A percentile compares a stretch with the other conserved stretches of the same genome.
Conservation (phyloP, 2,329 filamentous ascomycete species). For the Magnaporthiopsis incrustans region DNA sequence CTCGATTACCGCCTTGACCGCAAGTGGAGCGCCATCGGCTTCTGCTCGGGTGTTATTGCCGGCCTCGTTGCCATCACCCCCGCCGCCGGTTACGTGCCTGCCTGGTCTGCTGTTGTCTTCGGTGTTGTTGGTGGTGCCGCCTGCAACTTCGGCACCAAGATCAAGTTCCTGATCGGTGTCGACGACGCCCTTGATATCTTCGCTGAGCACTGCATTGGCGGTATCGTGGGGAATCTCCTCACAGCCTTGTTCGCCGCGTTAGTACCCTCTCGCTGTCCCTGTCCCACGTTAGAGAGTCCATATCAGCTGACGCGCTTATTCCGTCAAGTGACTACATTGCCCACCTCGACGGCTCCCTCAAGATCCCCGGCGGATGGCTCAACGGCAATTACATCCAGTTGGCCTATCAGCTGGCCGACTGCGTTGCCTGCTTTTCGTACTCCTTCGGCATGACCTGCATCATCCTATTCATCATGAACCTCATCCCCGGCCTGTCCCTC, state of each 20-base stretch:
- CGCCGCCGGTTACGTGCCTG: constrained; percentile 67
- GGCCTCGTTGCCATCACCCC: constrained; percentile 85
- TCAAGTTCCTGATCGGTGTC: constrained; percentile 65
- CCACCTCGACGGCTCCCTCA: constrained; percentile 58
- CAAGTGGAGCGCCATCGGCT: constrained; percentile 90
- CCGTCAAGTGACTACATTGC: constrained; percentile 56
- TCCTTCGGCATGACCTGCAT: constrained; percentile 60
- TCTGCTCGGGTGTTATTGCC: constrained; percentile 84
- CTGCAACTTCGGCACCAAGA: constrained; percentile 82
- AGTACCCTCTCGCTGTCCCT: constrained; percentile 19
- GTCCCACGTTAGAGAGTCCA: neutral
- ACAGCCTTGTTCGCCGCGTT: constrained; percentile 70
- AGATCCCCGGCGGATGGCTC: constrained; percentile 57
- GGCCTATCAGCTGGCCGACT: constrained; percentile 63
- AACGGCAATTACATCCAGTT: constrained; percentile 64
- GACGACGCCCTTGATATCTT: constrained; percentile 89
- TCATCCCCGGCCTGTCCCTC: constrained; percentile 61
- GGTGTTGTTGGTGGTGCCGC: constrained; percentile 53
- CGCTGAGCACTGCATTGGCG: constrained; percentile 79
- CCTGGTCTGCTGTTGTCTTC: constrained; percentile 51
- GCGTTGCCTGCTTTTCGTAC: constrained; percentile 56
- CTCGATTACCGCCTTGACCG: constrained; percentile 82
- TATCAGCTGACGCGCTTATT: constrained; percentile 9
- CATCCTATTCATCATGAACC: constrained; percentile 64
- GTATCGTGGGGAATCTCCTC: constrained; percentile 70